Percentiles rank a stretch among this genome's conserved stretches.
Evolutionary conservation across 2,329 filamentous ascomycete genomes (phyloP).

Genomic region (Mycosphaerella sp.): DNA sequence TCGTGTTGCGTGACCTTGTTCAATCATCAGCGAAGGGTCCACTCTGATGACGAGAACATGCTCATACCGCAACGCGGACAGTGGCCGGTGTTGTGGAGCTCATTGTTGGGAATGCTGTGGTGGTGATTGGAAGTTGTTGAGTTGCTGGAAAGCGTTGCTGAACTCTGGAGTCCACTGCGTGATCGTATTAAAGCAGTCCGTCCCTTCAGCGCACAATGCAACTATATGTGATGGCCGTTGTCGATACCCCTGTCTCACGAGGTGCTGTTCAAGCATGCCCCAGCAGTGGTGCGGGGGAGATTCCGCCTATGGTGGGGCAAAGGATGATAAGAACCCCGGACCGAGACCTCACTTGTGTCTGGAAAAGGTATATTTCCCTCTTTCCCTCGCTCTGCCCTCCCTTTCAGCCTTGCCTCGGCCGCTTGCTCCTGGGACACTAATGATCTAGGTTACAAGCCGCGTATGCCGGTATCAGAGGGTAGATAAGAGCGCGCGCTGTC

Average conservation of each 20-base stretch:
- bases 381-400: neutral
- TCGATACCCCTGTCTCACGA: neutral
- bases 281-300: neutral
- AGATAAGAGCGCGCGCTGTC: slow-evolving; percentile 1
- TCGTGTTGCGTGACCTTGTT: slow-evolving; percentile 53
- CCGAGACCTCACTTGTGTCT: slow-evolving; percentile 2
- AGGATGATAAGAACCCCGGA: neutral
- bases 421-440: neutral
- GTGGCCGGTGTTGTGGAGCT: slow-evolving; percentile 11
- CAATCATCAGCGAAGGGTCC: slow-evolving; percentile 12
- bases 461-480: slow-evolving; percentile 1
- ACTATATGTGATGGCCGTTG: neutral
- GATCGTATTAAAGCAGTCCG: neutral
- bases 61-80: slow-evolving; percentile 22
- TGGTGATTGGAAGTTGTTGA: neutral
- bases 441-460: neutral
- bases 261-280: neutral
- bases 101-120: slow-evolving; percentile 7
- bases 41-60: no score
- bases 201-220: neutral
- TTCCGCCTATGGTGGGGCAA: slow-evolving; percentile 7
- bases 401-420: slow-evolving; percentile 2
- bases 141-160: neutral
- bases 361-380: slow-evolving; percentile 6
- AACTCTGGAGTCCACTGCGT: neutral